Evolutionary conservation across 1,284 basidiomycete species (phyloP).

Genomic region (Tylopilus orsonianus): DNA sequence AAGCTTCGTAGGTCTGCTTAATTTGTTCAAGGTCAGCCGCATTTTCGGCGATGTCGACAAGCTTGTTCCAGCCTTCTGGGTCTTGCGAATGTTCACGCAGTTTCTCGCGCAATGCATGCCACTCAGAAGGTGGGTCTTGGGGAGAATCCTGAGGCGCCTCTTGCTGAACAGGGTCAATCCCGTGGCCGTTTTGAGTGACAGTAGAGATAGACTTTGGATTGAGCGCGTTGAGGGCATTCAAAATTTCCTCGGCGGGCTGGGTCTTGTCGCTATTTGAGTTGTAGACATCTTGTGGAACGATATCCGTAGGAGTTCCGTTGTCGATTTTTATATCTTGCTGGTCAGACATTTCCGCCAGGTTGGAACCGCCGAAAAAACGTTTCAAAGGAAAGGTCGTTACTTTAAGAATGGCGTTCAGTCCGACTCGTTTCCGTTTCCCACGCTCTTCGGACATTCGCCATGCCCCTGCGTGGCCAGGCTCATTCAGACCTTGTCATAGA

Average conservation of each 20-base stretch:
- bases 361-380: constrained; percentile 34
- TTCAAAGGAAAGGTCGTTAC: constrained; percentile 18
- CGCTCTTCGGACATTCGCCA: constrained; percentile 22
- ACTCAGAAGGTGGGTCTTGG: constrained; percentile 45
- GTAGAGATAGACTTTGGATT: constrained; percentile 31
- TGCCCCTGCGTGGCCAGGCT: constrained; percentile 42
- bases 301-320: constrained; percentile 31
- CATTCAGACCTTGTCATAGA: constrained; percentile 35
- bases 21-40: constrained; percentile 62
- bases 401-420: constrained; percentile 9
- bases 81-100: constrained; percentile 55
- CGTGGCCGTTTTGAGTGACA: constrained; percentile 31
- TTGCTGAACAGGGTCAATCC: constrained; percentile 25
- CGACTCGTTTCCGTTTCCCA: constrained; percentile 25
- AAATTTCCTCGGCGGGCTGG: constrained; percentile 41
- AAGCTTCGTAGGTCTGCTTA: constrained; percentile 63
- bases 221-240: constrained; percentile 40
- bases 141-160: constrained; percentile 22
- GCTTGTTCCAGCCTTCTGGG: constrained; percentile 59
- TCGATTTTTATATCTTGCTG: constrained; percentile 33
- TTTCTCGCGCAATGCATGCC: constrained; percentile 45
- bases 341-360: constrained; percentile 37
- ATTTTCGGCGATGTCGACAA: constrained; percentile 59
- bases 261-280: constrained; percentile 33
- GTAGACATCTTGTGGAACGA: constrained; percentile 30